Base-by-base conservation (phyloP, 805 yeast species). In the Candida cerambycidarum region DNA sequence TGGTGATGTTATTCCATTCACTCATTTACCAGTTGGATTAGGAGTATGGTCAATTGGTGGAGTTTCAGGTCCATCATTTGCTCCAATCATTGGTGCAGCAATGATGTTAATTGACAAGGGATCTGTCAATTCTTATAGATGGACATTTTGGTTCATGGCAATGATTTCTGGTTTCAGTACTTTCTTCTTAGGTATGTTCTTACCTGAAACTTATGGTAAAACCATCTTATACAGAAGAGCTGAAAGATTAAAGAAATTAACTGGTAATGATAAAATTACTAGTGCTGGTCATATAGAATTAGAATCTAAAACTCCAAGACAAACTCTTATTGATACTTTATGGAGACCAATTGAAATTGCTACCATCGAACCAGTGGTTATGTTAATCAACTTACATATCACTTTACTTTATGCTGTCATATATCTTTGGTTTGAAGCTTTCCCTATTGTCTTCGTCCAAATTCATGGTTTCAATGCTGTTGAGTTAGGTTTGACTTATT, bases 1-100 rank as follows among this genome's bases (percentile, higher is more conserved):
- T 32, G 73, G 76, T 23, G 85, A 81, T 55, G 59, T 80, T 36
- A 55, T 74, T 21, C 37, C 56, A 3, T 57, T 67, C 14, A 69
- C 78, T 4, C 61, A 61, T 42, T 56, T 70, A 28, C 79, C 83
- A 2, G 47, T 72, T 15, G 73, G 75, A 3, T 59, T 80, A 39
- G 76, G 76, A 7, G 44, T 65, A 5, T 80, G 84, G 83, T 65
- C 79, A 14, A 51, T 73, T 21, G 80, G 76, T 39, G 76, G 80
- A 0, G 76, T 75, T 32, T 62, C 71, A 38, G 85, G 83, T 9
- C 83, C 83, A 1, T 65, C 72, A 9, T 32, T 76, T 15, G 84
- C 82, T 10, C 85, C 85, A 1, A 52, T 81, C 5, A 53, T 80
- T 32, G 84, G 85, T 31, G 75, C 80, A 7, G 69, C 73, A 4